phyloP scores from a whole-genome alignment of 1,284 basidiomycete genomes.

The Fomitopsis pinicola region DNA sequence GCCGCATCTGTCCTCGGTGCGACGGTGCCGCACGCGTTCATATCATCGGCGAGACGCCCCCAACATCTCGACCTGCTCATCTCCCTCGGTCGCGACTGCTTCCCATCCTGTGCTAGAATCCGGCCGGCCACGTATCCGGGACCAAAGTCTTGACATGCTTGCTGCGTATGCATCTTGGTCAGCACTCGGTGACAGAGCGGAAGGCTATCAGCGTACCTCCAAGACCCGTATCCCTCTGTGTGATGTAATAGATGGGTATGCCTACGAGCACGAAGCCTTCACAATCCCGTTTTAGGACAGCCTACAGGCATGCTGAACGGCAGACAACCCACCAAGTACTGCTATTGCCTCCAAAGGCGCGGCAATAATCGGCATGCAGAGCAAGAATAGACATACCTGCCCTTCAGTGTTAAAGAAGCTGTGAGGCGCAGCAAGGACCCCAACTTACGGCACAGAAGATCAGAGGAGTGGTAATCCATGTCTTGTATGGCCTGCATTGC shows the following conservation, averaged over 20 bases:
- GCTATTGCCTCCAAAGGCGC: conserved; percentile 87
- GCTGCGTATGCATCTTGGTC: conserved; percentile 25
- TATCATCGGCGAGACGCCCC: conserved; percentile 17
- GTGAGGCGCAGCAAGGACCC: not conserved
- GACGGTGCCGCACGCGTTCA: not conserved
- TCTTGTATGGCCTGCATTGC: conserved; percentile 75
- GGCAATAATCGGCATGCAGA: conserved; percentile 94
- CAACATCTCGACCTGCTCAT: conserved; percentile 64
- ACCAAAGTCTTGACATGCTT: conserved; percentile 37
- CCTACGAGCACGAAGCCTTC: conserved; percentile 70
- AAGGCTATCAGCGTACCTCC: conserved; percentile 36
- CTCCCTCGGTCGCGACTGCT: conserved; percentile 68
- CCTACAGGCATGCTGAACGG: not conserved
- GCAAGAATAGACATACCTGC: conserved; percentile 85
- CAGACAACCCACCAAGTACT: conserved; percentile 64
- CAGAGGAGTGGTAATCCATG: conserved; percentile 89
- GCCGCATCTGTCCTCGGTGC: not conserved
- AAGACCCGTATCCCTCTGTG: conserved; percentile 47
- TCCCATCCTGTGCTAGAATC: conserved; percentile 62
- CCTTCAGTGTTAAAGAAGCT: not conserved
- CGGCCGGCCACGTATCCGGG: conserved; percentile 47
- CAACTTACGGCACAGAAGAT: conserved; percentile 80
- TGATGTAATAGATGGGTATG: conserved; percentile 83
- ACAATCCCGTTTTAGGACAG: not conserved
- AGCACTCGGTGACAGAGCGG: not conserved